These are phyloP conservation scores for Vigna mungo DNA, from an alignment of 306 rosid species.

Conservation along the genomic window DNA sequence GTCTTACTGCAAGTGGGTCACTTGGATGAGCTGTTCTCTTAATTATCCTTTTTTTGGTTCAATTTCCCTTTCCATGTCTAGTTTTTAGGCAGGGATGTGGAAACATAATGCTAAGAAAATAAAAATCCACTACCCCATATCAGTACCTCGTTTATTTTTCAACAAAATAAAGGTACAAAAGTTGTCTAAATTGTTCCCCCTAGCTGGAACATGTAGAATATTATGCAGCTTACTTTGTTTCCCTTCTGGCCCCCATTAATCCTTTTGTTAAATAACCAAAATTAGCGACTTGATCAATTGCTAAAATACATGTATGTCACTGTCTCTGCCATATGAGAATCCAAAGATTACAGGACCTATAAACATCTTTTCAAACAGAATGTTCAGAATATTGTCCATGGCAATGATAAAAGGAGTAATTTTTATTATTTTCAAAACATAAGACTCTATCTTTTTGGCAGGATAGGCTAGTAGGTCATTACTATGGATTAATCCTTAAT, in stretches of 20 bases:
- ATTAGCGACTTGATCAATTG: background rate
- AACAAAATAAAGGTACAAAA: background rate
- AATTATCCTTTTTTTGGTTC: background rate
- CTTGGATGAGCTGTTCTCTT: conserved; percentile 12
- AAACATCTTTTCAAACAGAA: background rate
- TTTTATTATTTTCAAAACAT: background rate
- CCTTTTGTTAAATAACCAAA: background rate
- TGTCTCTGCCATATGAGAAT: conserved; percentile 16
- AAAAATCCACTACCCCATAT: background rate
- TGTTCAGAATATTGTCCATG: background rate
- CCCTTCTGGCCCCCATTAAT: background rate
- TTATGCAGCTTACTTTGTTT: background rate
- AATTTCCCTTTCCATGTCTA: background rate
- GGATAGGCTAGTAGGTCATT: too few relatives aligned
- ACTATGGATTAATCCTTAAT: too few relatives aligned
- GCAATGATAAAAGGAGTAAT: background rate
- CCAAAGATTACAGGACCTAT: conserved; percentile 25
- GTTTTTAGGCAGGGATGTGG: conserved; percentile 8
- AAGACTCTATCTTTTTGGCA: too few relatives aligned
- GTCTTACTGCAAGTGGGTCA: background rate
- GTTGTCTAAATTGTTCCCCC: background rate
- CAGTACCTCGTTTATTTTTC: background rate
- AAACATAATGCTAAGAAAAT: background rate
- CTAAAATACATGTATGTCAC: background rate
- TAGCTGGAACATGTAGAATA: background rate